Percentiles rank a stretch among this genome's conserved stretches.
Evolutionary conservation across 169 alveolate genomes (phyloP).

Genomic region (Besnoitia besnoiti): DNA sequence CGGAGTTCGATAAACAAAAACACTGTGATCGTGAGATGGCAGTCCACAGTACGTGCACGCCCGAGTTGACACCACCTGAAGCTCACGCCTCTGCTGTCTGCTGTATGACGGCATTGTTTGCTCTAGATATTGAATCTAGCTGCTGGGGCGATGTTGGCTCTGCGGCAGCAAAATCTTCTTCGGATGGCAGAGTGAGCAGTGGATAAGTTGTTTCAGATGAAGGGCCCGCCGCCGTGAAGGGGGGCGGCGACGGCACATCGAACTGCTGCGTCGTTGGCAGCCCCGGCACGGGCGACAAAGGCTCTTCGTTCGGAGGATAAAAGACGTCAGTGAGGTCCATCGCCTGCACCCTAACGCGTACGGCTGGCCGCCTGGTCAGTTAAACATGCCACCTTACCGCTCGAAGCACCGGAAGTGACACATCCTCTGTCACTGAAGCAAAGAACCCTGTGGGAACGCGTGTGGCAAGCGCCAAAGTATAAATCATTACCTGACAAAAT

Average conservation of each 20-base stretch:
- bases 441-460: background rate
- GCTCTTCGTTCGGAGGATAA: background rate
- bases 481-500: background rate
- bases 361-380: background rate
- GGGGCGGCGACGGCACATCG: background rate
- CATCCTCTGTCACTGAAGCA: constrained; percentile 31
- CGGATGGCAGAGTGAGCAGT: background rate
- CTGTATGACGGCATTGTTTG: background rate
- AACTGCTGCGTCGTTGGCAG: background rate
- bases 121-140: constrained; percentile 17
- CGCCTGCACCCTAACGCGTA: background rate
- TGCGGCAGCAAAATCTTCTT: background rate
- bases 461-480: too few species aligned
- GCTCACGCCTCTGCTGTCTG: constrained; percentile 6
- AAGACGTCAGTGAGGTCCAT: constrained; percentile 16
- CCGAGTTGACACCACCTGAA: too few species aligned
- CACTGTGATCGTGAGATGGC: too few species aligned
- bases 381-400: background rate
- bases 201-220: background rate
- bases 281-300: background rate
- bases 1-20: too few species aligned
- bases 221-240: background rate
- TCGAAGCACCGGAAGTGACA: constrained; percentile 29
- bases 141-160: constrained; percentile 2
- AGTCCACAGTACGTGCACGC: too few species aligned